Evolutionary conservation across 805 yeast species (phyloP).

Genomic region (Ogataea methanolica): DNA sequence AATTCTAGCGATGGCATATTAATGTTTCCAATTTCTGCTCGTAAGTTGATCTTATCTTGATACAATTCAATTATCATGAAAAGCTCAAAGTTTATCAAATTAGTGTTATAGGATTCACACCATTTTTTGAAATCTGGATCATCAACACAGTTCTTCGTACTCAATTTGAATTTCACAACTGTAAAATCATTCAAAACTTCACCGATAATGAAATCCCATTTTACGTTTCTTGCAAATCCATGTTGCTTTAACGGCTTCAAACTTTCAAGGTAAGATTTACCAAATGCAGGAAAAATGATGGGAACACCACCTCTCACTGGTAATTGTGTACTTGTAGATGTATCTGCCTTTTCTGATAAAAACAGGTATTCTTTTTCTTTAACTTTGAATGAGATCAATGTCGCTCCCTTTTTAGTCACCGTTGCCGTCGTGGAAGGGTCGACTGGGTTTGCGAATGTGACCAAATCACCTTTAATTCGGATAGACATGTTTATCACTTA

Average conservation of each 20-base stretch:
- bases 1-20: conserved; percentile 13
- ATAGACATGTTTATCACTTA: conserved; percentile 11
- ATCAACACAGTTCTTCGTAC: conserved; percentile 1
- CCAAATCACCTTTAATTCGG: conserved; percentile 8
- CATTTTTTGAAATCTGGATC: conserved; percentile 9
- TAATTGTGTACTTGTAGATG: conserved; percentile 2
- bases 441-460: conserved; percentile 7
- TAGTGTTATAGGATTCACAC: conserved; percentile 9
- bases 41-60: conserved; percentile 2
- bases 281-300: conserved; percentile 18
- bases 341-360: conserved; percentile 12
- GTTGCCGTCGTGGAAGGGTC: conserved; percentile 6
- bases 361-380: conserved; percentile 11
- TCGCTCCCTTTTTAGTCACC: conserved; percentile 14
- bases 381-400: conserved; percentile 12
- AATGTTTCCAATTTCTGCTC: conserved; percentile 7
- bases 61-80: conserved; percentile 6
- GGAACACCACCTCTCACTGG: conserved; percentile 22
- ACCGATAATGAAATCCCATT: conserved; percentile 16
- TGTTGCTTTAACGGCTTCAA: conserved; percentile 15
- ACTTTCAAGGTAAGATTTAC: conserved; percentile 16
- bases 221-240: conserved; percentile 19
- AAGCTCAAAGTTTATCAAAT: conserved; percentile 11
- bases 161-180: conserved; percentile 10
- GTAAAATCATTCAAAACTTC: conserved; percentile 14